Evolutionary conservation across 2,329 filamentous ascomycete species (phyloP), one percentile per base, ranked within the genome.

Genomic region (Diaporthe longicolla): DNA sequence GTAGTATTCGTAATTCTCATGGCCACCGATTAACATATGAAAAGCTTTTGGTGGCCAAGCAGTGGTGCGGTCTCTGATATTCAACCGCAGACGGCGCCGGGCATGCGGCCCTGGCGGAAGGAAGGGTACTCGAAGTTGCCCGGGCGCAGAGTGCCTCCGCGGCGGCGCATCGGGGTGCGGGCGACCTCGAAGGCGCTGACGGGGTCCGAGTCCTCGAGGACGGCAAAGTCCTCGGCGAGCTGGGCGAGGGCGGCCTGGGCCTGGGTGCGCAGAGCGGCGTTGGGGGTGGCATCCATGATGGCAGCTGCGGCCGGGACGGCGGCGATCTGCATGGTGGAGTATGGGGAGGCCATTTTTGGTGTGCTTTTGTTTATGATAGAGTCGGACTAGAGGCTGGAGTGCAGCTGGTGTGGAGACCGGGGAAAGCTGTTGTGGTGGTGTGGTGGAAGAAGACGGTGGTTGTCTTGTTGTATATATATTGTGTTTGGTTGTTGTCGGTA

Each of bases 261-360:
- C 63, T 68, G 63, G 21, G 45, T 68, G n/a, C 35, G 63, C 63
- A 40, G 45, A 32, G 63, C 63, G 29, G 63, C 45, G 63, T 40
- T 68, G 63, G 63, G 63, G 63, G 63, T 68, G 37, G 58, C 58
- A 6, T 26, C 15, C 37, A 45, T 63, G 63, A 54, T 40, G 48
- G 63, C 45, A 19, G 63, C 29, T 37, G 63, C 32, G 48, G 63
- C 48, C n/a, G 45, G 32, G 61, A n/a, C 29, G 61, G 17, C 61
- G 63, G 63, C 63, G 63, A 68, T 68, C 63, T 66, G 63, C 48
- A 68, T 54, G 45, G 63, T 52, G 63, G 63, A 68, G 63, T 68
- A 68, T n/a, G 63, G 48, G 63, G 63, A 68, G 40, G 63, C 45
- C 63, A 68, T 68, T 65, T 13, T 13, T 13, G 37, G 37, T 40